These are phyloP conservation scores for Jimgerdemannia lactiflua DNA, from an alignment of 192 early-diverging fungal species.

Conservation along the genomic window DNA sequence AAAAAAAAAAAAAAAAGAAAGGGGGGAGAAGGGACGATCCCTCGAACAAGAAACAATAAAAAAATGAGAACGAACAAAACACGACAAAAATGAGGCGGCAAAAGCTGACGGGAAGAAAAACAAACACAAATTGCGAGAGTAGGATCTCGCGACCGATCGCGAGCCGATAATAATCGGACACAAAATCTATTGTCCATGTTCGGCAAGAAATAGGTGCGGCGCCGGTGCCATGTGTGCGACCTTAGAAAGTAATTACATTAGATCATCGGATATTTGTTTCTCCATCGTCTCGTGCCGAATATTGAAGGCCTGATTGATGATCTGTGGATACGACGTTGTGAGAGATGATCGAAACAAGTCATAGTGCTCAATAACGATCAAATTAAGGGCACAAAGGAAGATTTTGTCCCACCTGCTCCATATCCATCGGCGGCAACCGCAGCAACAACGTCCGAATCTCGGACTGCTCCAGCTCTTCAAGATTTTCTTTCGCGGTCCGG, in stretches of 20 bases:
- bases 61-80: too few relatives aligned
- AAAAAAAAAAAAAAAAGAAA: too few relatives aligned
- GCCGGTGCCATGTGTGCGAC: neutral
- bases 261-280: conserved; percentile 48
- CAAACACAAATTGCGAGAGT: neutral
- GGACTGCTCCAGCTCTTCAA: conserved; percentile 90
- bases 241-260: neutral
- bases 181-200: neutral
- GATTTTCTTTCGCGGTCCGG: conserved; percentile 64
- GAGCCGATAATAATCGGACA: neutral
- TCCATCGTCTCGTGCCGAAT: conserved; percentile 67
- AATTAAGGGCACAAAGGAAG: too few relatives aligned
- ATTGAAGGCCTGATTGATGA: conserved; percentile 69
- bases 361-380: too few relatives aligned
- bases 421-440: conserved; percentile 71
- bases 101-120: too few relatives aligned
- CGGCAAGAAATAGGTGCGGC: neutral
- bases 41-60: too few relatives aligned
- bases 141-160: neutral
- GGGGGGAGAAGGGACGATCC: too few relatives aligned
- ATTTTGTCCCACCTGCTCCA: conserved; percentile 40
- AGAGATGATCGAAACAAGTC: neutral
- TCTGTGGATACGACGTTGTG: conserved; percentile 23
- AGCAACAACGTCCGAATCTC: conserved; percentile 85
- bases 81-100: too few relatives aligned